Evolutionary conservation across 2,329 filamentous ascomycete genomes (phyloP).

Genomic region (Uncinocarpus reesii): DNA sequence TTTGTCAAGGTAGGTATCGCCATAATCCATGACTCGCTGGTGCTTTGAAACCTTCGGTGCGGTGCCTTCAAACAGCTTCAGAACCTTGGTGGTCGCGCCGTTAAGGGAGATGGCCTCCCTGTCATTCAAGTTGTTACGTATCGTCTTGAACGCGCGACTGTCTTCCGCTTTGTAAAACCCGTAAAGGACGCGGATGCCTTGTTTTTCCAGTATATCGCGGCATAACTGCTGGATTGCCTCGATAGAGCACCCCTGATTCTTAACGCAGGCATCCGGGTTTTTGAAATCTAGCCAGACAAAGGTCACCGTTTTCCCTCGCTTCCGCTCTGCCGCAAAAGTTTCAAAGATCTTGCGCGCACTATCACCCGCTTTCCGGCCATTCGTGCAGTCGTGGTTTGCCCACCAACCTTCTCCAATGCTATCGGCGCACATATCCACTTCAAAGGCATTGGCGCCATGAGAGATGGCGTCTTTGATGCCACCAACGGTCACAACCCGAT

Average conservation of each 20-base stretch:
- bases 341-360: not conserved
- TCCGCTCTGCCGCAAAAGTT: not conserved
- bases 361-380: not conserved
- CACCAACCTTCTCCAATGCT: not conserved
- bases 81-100: not conserved
- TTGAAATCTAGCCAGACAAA: conserved; percentile 12
- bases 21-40: conserved; percentile 6
- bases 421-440: conserved; percentile 3
- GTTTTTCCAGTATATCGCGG: not conserved
- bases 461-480: not conserved
- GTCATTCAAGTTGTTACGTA: not conserved
- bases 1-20: not conserved
- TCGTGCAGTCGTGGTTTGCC: conserved; percentile 6
- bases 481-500: not conserved
- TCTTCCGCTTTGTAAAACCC: conserved; percentile 5
- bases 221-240: not conserved
- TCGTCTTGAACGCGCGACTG: not conserved
- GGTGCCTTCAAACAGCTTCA: not conserved
- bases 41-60: not conserved
- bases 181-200: not conserved
- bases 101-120: not conserved
- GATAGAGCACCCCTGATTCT: not conserved
- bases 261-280: conserved; percentile 1
- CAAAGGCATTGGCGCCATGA: conserved; percentile 9
- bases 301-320: not conserved